Base-by-base conservation (phyloP, 352 stramenopile genomes). In the Blastocystis sp. region DNA sequence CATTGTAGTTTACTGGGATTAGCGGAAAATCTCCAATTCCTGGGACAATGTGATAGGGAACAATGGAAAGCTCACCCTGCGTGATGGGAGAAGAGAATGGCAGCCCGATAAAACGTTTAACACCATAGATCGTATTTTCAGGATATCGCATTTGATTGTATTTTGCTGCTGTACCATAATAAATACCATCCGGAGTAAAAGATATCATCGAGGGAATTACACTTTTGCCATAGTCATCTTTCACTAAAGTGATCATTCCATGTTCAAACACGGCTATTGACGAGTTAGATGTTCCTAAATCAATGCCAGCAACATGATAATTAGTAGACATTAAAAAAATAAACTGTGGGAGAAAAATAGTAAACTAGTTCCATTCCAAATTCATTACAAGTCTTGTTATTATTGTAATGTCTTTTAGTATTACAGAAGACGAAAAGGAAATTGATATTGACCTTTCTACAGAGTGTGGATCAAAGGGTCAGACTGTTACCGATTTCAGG, bases 201-300 rank as follows among this genome's bases (percentile, higher is more conserved):
- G 96, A 95, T 63, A 99, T 96, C 91, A 99, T 98, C 55, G 95
- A 98, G 11, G 97, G 97, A 79, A 96, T 99, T 91, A 98, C 98
- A 91, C 96, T 96, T 92, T 98, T 99, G 45, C 96, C 95, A 90
- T 98, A 94, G 92, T 98, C 95, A 92, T 98, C 98, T 59, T 95
- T 92, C 79, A 98, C 97, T 92, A 98, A 98, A 90, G 98, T 94
- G n/a, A 98, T 95, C 87, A 95, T 94, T 68, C 96, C 94, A 90
- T 98, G 94, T 92, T 98, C 96, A 91, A 95, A 95, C 56, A 98
- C 93, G 61, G 94, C 96, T 54, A 98, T 95, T 55, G 37, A 59
- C 7, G 77, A 88, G 47, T 88, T 79, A 11, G 55, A 64, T 43
- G 77, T 88, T 34, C 77, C 77, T 26, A 88, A 26, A 56, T 88